Conservation (phyloP, 148 eudicot genomes). For the Tetragonia tetragonoides region DNA sequence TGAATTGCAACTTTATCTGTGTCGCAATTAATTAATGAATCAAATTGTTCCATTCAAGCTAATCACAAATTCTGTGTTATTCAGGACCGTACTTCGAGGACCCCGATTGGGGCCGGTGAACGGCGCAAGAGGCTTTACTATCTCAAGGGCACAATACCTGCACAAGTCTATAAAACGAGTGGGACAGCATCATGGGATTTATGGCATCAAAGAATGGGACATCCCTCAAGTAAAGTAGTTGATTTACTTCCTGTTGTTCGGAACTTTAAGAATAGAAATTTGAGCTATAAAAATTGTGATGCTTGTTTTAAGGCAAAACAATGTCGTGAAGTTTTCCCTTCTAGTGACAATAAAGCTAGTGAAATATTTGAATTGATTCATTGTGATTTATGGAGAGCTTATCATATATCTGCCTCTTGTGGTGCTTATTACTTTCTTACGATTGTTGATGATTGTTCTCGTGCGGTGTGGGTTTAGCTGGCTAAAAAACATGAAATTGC, state of each 20-base stretch:
- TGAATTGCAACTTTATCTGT: not conserved
- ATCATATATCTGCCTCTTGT: not conserved
- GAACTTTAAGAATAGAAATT: not conserved
- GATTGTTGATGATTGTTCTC: not conserved
- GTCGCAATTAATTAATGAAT: not conserved
- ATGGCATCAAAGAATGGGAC: not conserved
- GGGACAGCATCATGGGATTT: not conserved
- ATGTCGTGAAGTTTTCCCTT: not conserved
- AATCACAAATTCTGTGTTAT: not conserved
- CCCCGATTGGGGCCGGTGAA: not conserved
- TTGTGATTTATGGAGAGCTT: conserved; percentile 2
- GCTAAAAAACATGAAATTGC: not conserved
- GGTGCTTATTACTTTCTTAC: conserved; percentile 9
- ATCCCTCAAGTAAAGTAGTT: not conserved
- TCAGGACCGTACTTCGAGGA: not conserved
- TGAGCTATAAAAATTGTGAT: not conserved
- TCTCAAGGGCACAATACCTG: not conserved
- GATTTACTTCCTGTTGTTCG: not conserved
- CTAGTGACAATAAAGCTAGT: not conserved
- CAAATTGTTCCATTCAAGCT: not conserved
- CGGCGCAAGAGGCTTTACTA: not conserved
- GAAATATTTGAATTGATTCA: not conserved
- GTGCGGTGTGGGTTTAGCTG: not conserved
- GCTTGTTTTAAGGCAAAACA: conserved; percentile 2
- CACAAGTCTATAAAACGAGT: not conserved